Evolutionary conservation across 441 rosid species (phyloP).

Genomic region (Populus trichocarpa): DNA sequence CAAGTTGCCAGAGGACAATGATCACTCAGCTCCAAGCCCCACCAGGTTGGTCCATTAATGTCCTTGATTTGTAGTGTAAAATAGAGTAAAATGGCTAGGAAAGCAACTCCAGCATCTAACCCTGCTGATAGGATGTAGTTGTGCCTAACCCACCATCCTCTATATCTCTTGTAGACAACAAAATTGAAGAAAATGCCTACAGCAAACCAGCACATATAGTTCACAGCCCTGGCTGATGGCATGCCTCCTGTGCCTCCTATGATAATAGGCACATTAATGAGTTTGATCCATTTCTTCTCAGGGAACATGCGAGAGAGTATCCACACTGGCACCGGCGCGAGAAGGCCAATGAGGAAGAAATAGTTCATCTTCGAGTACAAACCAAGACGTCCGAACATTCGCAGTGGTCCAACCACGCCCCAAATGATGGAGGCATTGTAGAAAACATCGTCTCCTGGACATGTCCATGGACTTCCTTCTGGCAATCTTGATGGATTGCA

Average conservation of each 20-base stretch:
- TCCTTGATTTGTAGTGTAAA: conserved; percentile 27
- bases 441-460: conserved; percentile 44
- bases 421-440: conserved; percentile 55
- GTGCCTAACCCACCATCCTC: conserved; percentile 51
- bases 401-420: conserved; percentile 43
- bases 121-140: conserved; percentile 42
- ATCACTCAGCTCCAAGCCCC: conserved; percentile 41
- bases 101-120: conserved; percentile 47
- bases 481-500: conserved; percentile 28
- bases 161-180: conserved; percentile 31
- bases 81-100: conserved; percentile 36
- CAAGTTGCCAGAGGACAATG: conserved; percentile 45
- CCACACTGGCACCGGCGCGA: conserved; percentile 41
- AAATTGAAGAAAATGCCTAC: conserved; percentile 44
- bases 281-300: conserved; percentile 28
- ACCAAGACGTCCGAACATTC: conserved; percentile 46
- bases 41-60: conserved; percentile 39
- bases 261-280: conserved; percentile 39
- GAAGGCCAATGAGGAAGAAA: conserved; percentile 39
- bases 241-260: conserved; percentile 29
- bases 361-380: conserved; percentile 40
- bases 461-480: conserved; percentile 48
- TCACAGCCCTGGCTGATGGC: conserved; percentile 36
- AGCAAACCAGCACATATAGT: conserved; percentile 40
- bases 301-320: conserved; percentile 30